phyloP scores from a whole-genome alignment of 2,329 filamentous ascomycete genomes.

The Fusarium dlaminii region DNA sequence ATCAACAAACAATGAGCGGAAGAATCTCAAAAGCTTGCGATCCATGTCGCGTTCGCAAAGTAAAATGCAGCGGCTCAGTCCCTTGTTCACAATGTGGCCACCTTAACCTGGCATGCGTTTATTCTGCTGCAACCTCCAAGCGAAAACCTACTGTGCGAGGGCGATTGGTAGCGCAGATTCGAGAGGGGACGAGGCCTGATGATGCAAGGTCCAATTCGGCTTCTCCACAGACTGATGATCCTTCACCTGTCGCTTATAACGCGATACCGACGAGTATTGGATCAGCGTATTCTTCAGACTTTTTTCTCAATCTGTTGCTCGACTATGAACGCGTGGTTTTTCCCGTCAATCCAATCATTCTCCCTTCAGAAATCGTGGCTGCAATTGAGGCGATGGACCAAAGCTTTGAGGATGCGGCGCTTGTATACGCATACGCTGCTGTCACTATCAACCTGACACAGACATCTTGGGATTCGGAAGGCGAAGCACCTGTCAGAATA shows the following conservation, averaged over 20 bases:
- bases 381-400: conserved; percentile 48
- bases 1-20: neutral
- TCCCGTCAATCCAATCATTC: conserved; percentile 49
- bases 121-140: conserved; percentile 46
- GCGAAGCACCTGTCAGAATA: conserved; percentile 45
- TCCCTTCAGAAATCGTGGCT: conserved; percentile 43
- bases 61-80: conserved; percentile 46
- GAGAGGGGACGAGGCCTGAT: conserved; percentile 36
- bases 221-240: conserved; percentile 16
- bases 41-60: conserved; percentile 52
- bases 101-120: conserved; percentile 48
- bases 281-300: conserved; percentile 41
- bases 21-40: conserved; percentile 48
- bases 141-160: conserved; percentile 49
- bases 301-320: conserved; percentile 47
- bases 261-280: conserved; percentile 13
- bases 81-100: conserved; percentile 52
- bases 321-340: conserved; percentile 51
- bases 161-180: conserved; percentile 49
- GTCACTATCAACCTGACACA: conserved; percentile 50
- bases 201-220: conserved; percentile 23
- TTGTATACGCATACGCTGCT: conserved; percentile 50
- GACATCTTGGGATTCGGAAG: conserved; percentile 42
- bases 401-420: conserved; percentile 47
- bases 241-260: neutral